Base-by-base conservation (phyloP, 1,139 yeast genomes). In the Yamadazyma dendronema region DNA sequence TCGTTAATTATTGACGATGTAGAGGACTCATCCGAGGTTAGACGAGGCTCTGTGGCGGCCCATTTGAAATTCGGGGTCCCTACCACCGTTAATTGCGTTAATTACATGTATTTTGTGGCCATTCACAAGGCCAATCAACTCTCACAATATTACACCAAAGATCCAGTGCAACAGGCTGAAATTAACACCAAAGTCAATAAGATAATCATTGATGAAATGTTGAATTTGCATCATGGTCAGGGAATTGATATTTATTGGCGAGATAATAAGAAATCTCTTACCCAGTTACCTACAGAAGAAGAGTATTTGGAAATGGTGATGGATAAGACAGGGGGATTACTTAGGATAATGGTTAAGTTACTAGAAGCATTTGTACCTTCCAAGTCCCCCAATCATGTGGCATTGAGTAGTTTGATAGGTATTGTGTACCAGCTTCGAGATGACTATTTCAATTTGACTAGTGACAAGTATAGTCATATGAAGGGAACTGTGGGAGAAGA, bases 241-340 rank as follows among this genome's bases (percentile, higher is more conserved):
- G 95, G 96, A 0, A 62, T 84, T 41, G 97, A 89, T 50, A 72
- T 89, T 16, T 83, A 81, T 57, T 89, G 97, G 96, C 67, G 97
- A 44, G 96, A 89, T 44, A 33, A 39, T 10, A 44, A 48, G 29
- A 19, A 21, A 1, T 21, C 32, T 4, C 37, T 40, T n/a, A 59
- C 60, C 1, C 3, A 5, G 1, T 70, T 88, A 30, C 97, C 97
- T 0, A 62, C 70, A 1, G 84, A 84, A 43, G 67, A 67, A 4
- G 84, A 86, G 49, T 89, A 90, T 54, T 58, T 81, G 28, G 69
- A 71, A 32, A 90, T 90, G 97, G 95, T 85, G 13, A 77, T 77
- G 72, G 80, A 87, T 54, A 89, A 89, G 54, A 89, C 97, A 0
- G 96, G 96, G 1, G 96, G 97, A 0, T 63, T 89, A 24, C 84